Base-by-base conservation (phyloP, 768 basidiomycete genomes). In the Tricholoma furcatifolium region DNA sequence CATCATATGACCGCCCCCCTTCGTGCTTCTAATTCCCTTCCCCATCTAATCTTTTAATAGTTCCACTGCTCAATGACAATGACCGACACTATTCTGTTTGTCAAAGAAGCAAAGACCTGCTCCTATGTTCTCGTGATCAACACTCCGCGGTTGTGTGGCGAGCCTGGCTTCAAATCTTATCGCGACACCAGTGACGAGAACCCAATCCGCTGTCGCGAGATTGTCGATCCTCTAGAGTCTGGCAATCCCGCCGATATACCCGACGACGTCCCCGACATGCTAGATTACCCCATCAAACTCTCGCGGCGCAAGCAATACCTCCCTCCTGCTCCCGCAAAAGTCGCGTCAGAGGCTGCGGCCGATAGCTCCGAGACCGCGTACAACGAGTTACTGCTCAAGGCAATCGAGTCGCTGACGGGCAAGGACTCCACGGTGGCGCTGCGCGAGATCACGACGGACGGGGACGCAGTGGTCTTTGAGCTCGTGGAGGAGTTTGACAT, bases 51-150 rank as follows among this genome's bases (percentile, higher is more conserved):
- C 12, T 43, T 24, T 55, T 27, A n/a, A 17, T 38, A 95, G 91
- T 95, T 93, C 67, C 94, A 98, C 70, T 98, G 94, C 70, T 92
- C 92, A 56, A 92, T 93, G 91, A 88, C 90, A 48, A 92, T 90
- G 76, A 83, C 90, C 38, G 94, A 98, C 72, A 83, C 82, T 32
- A 91, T 98, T 61, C 79, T 91, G 49, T 88, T 94, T 64, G 85
- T 98, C 64, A 94, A 95, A 67, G 94, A 97, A 75, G 80, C 92
- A 32, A 89, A 89, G 66, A 95, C 91, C 35, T 99, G 97, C 71
- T 85, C 89, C 57, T 98, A 99, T 67, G 85, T 97, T 41, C 77
- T 98, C 46, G 88, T 98, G 58, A 85, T 98, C 53, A 90, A 98
- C 67, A 97, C 96, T 0, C 95, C 97, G 31, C 88, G 93, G 50